Evolutionary conservation across 2,329 filamentous ascomycete genomes (phyloP).

Genomic region (Monosporascus sp.): DNA sequence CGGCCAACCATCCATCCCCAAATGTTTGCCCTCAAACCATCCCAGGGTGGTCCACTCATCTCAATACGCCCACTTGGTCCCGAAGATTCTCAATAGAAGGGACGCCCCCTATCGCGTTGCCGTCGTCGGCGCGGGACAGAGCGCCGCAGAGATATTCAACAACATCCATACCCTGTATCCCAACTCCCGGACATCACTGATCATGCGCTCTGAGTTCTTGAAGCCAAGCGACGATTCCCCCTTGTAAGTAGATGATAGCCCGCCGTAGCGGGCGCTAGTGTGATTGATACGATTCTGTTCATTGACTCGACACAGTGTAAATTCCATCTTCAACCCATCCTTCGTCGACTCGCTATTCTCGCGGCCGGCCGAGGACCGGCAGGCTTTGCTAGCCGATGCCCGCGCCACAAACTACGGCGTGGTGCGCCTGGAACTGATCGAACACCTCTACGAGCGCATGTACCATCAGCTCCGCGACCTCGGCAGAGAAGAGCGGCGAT

Average conservation of each 20-base stretch:
- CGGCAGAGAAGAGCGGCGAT: slow-evolving; percentile 61
- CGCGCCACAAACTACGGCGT: slow-evolving; percentile 92
- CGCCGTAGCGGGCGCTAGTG: background rate
- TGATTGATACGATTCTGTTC: background rate
- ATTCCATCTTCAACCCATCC: slow-evolving; percentile 91
- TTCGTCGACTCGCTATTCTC: slow-evolving; percentile 73
- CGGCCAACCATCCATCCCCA: slow-evolving; percentile 64
- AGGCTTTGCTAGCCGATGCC: slow-evolving; percentile 58
- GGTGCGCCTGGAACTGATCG: slow-evolving; percentile 83
- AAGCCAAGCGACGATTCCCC: slow-evolving; percentile 92
- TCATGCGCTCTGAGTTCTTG: slow-evolving; percentile 79
- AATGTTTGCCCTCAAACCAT: slow-evolving; percentile 61
- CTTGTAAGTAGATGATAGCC: slow-evolving; percentile 58
- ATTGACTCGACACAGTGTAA: slow-evolving; percentile 55
- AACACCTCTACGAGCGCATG: slow-evolving; percentile 79
- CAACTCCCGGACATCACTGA: slow-evolving; percentile 68
- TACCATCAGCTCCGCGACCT: slow-evolving; percentile 78
- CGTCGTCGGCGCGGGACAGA: slow-evolving; percentile 85
- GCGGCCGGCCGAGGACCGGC: slow-evolving; percentile 58
- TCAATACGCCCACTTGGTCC: slow-evolving; percentile 66
- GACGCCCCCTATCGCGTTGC: slow-evolving; percentile 65
- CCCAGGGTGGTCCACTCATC: slow-evolving; percentile 83
- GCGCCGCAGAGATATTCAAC: slow-evolving; percentile 91
- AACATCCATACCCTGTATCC: slow-evolving; percentile 80
- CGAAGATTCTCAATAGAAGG: slow-evolving; percentile 52